Evolutionary conservation across 495 filamentous ascomycete species (phyloP).

Genomic region (Xylaria nigripes): DNA sequence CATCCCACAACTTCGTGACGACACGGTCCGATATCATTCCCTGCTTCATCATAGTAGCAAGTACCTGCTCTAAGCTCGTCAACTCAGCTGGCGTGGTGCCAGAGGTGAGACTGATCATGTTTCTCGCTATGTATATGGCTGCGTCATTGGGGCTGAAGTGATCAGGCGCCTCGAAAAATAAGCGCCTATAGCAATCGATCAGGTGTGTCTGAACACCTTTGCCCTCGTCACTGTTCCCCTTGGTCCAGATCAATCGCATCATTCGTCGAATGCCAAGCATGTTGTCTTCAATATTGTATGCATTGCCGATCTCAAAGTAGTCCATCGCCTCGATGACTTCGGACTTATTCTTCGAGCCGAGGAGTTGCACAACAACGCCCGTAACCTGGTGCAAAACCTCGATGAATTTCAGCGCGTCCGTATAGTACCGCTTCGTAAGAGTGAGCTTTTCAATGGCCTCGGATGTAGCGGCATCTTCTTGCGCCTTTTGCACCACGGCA

Average conservation of each 20-base stretch:
- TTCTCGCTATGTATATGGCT: slow-evolving; percentile 91
- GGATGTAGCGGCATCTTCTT: slow-evolving; percentile 58
- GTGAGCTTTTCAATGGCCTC: slow-evolving; percentile 79
- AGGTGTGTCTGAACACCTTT: slow-evolving; percentile 96
- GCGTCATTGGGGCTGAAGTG: slow-evolving; percentile 80
- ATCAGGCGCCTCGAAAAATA: slow-evolving; percentile 93
- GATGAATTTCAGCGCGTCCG: slow-evolving; percentile 87
- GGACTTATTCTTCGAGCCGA: slow-evolving; percentile 91
- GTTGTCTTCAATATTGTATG: slow-evolving; percentile 89
- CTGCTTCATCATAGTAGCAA: slow-evolving; percentile 95
- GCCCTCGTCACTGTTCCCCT: slow-evolving; percentile 97
- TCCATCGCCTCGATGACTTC: slow-evolving; percentile 99
- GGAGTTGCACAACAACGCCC: slow-evolving; percentile 67
- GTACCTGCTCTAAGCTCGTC: slow-evolving; percentile 87
- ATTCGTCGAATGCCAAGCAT: slow-evolving; percentile 85
- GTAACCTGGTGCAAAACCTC: slow-evolving; percentile 83
- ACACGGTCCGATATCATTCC: slow-evolving; percentile 80
- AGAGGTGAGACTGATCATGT: slow-evolving; percentile 98
- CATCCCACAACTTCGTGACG: slow-evolving; percentile 89
- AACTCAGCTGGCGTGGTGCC: slow-evolving; percentile 89
- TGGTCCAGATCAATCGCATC: slow-evolving; percentile 97
- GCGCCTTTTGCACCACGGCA: slow-evolving; percentile 56
- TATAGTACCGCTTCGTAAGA: slow-evolving; percentile 80
- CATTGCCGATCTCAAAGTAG: slow-evolving; percentile 88
- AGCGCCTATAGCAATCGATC: slow-evolving; percentile 90